Conservation (phyloP, 2,329 filamentous ascomycete genomes). For the Apiospora kogelbergensis region DNA sequence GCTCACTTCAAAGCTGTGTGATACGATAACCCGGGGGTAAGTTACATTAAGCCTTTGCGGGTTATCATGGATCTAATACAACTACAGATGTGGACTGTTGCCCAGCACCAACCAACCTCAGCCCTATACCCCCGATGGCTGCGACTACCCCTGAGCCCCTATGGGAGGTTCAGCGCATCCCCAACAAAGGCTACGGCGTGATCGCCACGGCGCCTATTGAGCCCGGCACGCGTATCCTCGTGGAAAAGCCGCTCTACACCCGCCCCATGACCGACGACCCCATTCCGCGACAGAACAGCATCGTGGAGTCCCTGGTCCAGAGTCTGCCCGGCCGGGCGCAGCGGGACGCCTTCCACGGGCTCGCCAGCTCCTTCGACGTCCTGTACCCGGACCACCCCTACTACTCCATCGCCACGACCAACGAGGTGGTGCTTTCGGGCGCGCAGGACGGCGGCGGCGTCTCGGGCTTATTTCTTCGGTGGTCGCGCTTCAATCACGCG, state of each 20-base stretch:
- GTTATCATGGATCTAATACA: too few species aligned
- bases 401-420: conserved; percentile 11
- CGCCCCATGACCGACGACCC: not conserved
- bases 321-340: not conserved
- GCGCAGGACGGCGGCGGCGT: not conserved
- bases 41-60: too few species aligned
- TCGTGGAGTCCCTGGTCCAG: not conserved
- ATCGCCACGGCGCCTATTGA: not conserved
- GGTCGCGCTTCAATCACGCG: conserved; percentile 9
- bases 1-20: too few species aligned
- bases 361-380: conserved; percentile 1
- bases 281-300: not conserved
- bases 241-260: conserved; percentile 5
- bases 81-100: not conserved
- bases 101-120: not conserved
- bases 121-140: not conserved
- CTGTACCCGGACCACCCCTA: conserved; percentile 1
- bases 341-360: not conserved
- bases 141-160: not conserved
- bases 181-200: conserved; percentile 7
- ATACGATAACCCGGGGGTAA: too few species aligned
- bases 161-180: conserved; percentile 2
- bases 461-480: not conserved
- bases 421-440: conserved; percentile 8
- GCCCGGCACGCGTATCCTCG: not conserved